Base-by-base conservation (phyloP, 495 filamentous ascomycete genomes). In the Penicillium paradoxum region DNA sequence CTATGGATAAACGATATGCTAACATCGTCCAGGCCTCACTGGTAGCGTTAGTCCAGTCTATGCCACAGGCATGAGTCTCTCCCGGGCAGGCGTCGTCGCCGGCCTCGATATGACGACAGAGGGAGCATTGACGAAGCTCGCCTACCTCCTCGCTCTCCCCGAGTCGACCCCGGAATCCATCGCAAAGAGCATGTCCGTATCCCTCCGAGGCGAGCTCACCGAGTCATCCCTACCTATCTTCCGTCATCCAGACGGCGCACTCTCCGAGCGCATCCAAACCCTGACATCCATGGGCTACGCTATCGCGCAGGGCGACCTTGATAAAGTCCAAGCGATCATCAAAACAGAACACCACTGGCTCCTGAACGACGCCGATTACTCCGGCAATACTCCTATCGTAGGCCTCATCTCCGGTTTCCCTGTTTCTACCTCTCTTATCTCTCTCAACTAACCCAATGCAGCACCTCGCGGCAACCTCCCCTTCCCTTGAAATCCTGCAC, bases 81-180 rank as follows among this genome's bases (percentile, higher is more conserved):
- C 89, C n/a, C 79, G 82, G 18, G 90, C 89, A 4, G 93, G 93
- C 3, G 88, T 98, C 7, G 88, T 98, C 0, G 91, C 95, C 57
- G 93, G 93, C 5, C 79, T 91, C 51, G 93, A 98, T 64, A 79
- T 98, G 75, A 98, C 93, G 0, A 87, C 89, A 13, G 93, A 98
- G 71, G 92, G 88, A 13, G 93, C 93, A 0, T 76, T 97, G 54
- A 95, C 93, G 1, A 98, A 98, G 72, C 77, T 98, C 10, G 89
- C 89, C 1, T 96, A 92, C 62, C 79, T 97, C 1, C 79, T 98
- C 7, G 88, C 90, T 2, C 60, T 82, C 2, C 85, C 84, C 9
- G 79, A 74, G 4, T 64, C 85, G n/a, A 73, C 75, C 0, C 75
- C 82, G 19, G 69, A 77, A 14, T 82, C 87, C 6, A 81, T 97